Evolutionary conservation across 495 filamentous ascomycete species (phyloP).

Genomic region (Podospora pseudopauciseta): DNA sequence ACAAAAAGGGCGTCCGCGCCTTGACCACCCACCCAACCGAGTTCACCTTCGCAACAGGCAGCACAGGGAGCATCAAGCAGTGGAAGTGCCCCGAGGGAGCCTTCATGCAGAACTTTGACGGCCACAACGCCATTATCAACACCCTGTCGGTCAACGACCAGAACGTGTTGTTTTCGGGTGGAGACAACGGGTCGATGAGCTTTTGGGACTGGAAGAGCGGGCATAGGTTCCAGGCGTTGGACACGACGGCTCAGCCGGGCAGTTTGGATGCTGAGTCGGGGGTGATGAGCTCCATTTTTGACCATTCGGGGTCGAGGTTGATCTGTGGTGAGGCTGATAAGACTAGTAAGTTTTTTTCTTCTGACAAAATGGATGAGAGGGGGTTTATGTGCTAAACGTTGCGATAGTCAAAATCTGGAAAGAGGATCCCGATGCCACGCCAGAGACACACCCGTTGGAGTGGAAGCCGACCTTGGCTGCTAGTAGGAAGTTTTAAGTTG

Average conservation of each 20-base stretch:
- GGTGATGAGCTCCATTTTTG: slow-evolving; percentile 88
- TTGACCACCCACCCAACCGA: slow-evolving; percentile 84
- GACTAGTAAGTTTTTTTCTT: slow-evolving; percentile 55
- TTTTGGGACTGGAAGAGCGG: slow-evolving; percentile 99
- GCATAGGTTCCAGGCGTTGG: slow-evolving; percentile 78
- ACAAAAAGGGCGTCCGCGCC: slow-evolving; percentile 94
- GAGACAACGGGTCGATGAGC: slow-evolving; percentile 91
- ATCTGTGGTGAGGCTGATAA: slow-evolving; percentile 97
- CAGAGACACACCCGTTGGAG: slow-evolving; percentile 84
- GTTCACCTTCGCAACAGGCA: slow-evolving; percentile 93
- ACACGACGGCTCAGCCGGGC: slow-evolving; percentile 91
- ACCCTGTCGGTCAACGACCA: slow-evolving; percentile 90
- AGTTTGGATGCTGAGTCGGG: slow-evolving; percentile 91
- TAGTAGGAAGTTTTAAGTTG: slow-evolving; percentile 36
- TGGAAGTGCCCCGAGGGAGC: slow-evolving; percentile 98
- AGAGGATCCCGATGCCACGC: slow-evolving; percentile 81
- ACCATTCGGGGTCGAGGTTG: slow-evolving; percentile 79
- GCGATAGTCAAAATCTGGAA: slow-evolving; percentile 87
- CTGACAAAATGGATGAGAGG: neutral
- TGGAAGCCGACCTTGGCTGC: slow-evolving; percentile 87
- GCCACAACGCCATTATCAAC: slow-evolving; percentile 95
- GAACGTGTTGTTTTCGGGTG: slow-evolving; percentile 91
- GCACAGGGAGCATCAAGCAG: slow-evolving; percentile 93
- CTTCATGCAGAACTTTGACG: slow-evolving; percentile 99
- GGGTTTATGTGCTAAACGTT: neutral